These are phyloP conservation scores for Lactarius quietus DNA, from an alignment of 768 basidiomycete species.

Conservation along the genomic window DNA sequence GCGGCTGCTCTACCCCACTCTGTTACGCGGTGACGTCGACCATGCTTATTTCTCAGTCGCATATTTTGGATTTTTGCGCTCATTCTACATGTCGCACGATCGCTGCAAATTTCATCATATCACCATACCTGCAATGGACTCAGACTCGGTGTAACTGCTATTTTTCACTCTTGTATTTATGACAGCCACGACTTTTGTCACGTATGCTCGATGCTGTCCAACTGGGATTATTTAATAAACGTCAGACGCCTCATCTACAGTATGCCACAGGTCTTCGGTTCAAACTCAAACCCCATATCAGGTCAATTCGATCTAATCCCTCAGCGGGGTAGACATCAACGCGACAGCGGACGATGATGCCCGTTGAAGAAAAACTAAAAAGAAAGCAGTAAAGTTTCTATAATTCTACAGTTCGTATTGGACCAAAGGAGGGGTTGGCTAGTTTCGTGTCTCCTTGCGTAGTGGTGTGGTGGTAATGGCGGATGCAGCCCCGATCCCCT, in stretches of 20 bases:
- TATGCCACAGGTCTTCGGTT: too few species aligned
- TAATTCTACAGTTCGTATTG: background rate
- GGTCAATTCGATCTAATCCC: background rate
- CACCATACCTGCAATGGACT: background rate
- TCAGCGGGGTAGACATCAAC: too few species aligned
- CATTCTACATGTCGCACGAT: background rate
- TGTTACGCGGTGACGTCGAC: background rate
- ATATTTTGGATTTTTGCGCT: background rate
- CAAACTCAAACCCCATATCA: background rate
- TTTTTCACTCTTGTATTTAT: background rate
- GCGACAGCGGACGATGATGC: too few species aligned
- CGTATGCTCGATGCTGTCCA: background rate
- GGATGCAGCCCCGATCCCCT: background rate
- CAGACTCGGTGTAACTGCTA: background rate
- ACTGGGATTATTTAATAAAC: too few species aligned
- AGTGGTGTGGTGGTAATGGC: background rate
- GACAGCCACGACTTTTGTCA: background rate
- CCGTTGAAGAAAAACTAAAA: too few species aligned
- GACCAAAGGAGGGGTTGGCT: background rate
- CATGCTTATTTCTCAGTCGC: background rate
- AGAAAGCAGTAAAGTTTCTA: background rate
- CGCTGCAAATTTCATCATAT: background rate
- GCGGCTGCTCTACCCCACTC: background rate
- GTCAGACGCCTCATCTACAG: background rate
- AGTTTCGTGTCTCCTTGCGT: background rate